Conservation (phyloP, 2,329 filamentous ascomycete genomes). For the Trichoderma pleuroti region DNA sequence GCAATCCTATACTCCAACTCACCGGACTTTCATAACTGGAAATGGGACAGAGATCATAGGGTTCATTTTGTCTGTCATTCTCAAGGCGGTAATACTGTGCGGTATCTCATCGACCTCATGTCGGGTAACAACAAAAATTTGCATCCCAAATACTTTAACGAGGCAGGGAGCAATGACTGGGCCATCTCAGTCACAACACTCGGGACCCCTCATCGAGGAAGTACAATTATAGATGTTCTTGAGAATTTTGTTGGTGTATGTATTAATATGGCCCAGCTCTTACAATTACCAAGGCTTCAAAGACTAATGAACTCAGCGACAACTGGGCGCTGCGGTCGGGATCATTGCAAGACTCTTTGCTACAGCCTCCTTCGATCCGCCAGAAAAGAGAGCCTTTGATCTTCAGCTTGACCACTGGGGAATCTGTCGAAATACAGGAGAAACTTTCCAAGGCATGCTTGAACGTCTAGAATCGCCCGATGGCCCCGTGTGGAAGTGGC, state of each 20-base stretch:
- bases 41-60: neutral
- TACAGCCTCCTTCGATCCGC: neutral
- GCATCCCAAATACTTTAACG: neutral
- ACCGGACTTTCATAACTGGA: neutral
- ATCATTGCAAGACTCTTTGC: neutral
- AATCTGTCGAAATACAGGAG: neutral
- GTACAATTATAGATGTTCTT: neutral
- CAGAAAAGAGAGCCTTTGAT: neutral
- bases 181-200: neutral
- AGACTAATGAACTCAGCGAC: neutral
- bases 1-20: neutral
- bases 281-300: neutral
- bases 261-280: neutral
- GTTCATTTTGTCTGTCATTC: neutral
- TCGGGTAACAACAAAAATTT: neutral
- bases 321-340: neutral
- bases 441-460: neutral
- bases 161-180: neutral
- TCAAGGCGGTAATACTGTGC: neutral
- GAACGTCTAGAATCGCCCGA: neutral
- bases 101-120: neutral
- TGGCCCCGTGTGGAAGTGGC: neutral
- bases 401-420: neutral
- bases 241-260: neutral
- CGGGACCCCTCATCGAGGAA: neutral